Base-by-base conservation (phyloP, 106 monocot genomes). In the Vanilla planifolia region DNA sequence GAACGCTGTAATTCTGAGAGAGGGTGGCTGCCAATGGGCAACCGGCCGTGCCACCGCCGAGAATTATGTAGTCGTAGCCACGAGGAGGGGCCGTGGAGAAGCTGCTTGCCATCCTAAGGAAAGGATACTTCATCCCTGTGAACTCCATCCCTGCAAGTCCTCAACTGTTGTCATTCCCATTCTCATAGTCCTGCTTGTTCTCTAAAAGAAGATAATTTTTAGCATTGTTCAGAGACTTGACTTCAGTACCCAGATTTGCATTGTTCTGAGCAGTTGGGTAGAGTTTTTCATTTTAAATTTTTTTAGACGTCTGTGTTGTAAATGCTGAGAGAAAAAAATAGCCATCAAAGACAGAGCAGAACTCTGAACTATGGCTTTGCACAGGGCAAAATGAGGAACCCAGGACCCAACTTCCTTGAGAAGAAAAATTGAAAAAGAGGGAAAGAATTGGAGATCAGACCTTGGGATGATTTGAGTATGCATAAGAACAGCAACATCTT, bases 1-100 rank as follows among this genome's bases (percentile, higher is more conserved):
- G 65, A 37, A 88, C 88, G 8, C 51, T 73, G 70, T 67, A 83
- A 1, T 83, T 83, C 34, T 61, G 62, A 1, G 88, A 88, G 8
- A 88, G 79, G 27, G 88, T 88, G 9, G 88, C 83, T 2, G 88
- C 88, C 66, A 88, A 46, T 5, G 88, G 88, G 56, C 88, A 88
- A 8, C 79, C 88, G 3, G 83, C 79, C 33, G 88, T 88, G 43
- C 88, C 88, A 1, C 88, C 83, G 19, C 88, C 88, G 30, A 88
- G 61, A 5, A 88, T 64, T 13, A 88, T 83, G 83, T 88, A 88
- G 68, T 83, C 79, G 25, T 69, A 88, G 0, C 30, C 48, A 3
- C 47, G 30, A 2, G 45, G 7, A 33, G 48, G 27, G 30, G 39
- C 24, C 33, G 65, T 29, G 19, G 71, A 43, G 64, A 81, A 86